phyloP scores from a whole-genome alignment of 768 basidiomycete genomes.

The Psilocybe subaeruginosa region DNA sequence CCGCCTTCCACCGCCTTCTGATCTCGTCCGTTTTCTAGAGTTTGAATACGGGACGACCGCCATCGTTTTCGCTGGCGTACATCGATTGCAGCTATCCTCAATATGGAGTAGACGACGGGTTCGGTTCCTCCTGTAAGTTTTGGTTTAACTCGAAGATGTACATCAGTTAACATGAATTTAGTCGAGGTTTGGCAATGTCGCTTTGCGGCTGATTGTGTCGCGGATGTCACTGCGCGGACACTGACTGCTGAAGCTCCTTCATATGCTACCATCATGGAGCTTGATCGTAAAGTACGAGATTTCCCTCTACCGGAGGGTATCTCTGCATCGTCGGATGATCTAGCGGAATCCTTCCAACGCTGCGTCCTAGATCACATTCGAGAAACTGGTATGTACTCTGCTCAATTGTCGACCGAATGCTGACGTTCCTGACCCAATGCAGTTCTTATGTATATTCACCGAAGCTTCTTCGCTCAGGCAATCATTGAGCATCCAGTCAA shows the following conservation, averaged over 20 bases:
- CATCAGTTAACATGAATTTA: conserved; percentile 22
- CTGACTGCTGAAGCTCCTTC: conserved; percentile 66
- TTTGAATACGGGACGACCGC: conserved; percentile 71
- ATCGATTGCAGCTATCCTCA: conserved; percentile 69
- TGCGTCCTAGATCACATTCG: conserved; percentile 52
- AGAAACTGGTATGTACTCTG: conserved; percentile 41
- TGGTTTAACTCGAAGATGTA: conserved; percentile 42
- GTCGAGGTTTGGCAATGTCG: conserved; percentile 65
- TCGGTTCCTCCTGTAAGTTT: conserved; percentile 35
- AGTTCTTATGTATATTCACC: conserved; percentile 66
- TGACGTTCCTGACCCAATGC: neutral
- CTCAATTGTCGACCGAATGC: neutral
- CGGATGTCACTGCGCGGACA: conserved; percentile 63
- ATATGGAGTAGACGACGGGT: conserved; percentile 32
- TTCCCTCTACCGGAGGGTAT: conserved; percentile 56
- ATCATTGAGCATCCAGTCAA: conserved; percentile 69
- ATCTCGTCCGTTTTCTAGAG: conserved; percentile 41
- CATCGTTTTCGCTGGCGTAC: conserved; percentile 65
- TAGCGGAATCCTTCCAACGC: conserved; percentile 43
- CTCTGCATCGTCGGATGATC: conserved; percentile 33
- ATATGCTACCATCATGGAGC: conserved; percentile 66
- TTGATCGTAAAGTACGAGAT: conserved; percentile 70
- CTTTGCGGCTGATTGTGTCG: conserved; percentile 67
- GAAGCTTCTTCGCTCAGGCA: conserved; percentile 73
- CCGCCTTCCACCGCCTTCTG: neutral